These are phyloP conservation scores for Scytalidium lignicola DNA, from an alignment of 2,329 filamentous ascomycete species.

Conservation along the genomic window DNA sequence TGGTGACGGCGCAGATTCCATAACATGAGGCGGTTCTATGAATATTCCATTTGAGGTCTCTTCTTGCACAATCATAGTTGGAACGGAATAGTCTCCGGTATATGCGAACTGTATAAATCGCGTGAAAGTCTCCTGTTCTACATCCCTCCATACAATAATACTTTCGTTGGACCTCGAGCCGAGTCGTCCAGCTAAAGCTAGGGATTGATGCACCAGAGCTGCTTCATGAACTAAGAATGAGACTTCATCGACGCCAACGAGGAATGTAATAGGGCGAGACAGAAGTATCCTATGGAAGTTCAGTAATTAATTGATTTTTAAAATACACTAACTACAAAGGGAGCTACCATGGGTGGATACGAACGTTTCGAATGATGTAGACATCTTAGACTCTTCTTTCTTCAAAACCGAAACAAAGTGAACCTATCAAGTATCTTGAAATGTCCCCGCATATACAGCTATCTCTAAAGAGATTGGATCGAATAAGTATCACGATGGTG, in stretches of 20 bases:
- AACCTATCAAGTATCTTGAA: too few species aligned
- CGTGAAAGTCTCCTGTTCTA: constrained; percentile 10
- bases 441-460: too few species aligned
- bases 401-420: too few species aligned
- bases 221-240: constrained; percentile 11
- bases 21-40: too few species aligned
- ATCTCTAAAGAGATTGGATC: too few species aligned
- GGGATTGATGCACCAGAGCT: constrained; percentile 10
- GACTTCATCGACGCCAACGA: constrained; percentile 10
- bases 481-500: too few species aligned
- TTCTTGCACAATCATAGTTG: background rate
- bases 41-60: background rate
- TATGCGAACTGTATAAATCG: constrained; percentile 12
- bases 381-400: too few species aligned
- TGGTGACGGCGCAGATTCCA: too few species aligned
- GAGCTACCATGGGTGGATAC: too few species aligned
- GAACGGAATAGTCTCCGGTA: constrained; percentile 11
- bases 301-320: too few species aligned
- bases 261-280: constrained; percentile 13
- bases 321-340: too few species aligned
- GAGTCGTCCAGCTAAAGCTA: constrained; percentile 8
- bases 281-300: constrained; percentile 8
- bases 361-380: too few species aligned
- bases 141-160: constrained; percentile 9
- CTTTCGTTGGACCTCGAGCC: constrained; percentile 9